Base-by-base conservation (phyloP, 345 rosid species). In the Mangifera indica region DNA sequence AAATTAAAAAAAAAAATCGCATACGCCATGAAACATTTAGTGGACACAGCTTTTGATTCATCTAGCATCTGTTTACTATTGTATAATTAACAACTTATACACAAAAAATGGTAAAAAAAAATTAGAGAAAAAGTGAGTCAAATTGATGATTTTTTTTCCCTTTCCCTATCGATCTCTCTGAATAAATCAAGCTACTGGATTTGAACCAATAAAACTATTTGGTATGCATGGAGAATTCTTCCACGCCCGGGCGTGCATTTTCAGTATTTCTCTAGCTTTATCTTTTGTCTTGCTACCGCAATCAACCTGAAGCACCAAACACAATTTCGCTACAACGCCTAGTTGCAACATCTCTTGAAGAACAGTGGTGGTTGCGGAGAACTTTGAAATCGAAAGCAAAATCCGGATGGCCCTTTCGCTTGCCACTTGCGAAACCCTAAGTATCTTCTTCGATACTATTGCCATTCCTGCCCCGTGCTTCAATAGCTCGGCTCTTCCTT, bases 401-500 rank as follows among this genome's bases (percentile, higher is more conserved):
- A 93, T 79, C 84, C 84, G 76, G 52, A 89, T 88, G 1, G 88
- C 92, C 74, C 84, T 87, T 54, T 88, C 91, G 45, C 81, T 91
- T 11, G 84, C 87, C 60, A 83, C 78, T 37, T 74, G 78, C 0
- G 98, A 89, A 71, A 91, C 83, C 83, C 92, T 83, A 21, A 91
- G 79, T 65, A 93, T 89, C 84, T 85, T 93, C 81, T 89, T 89
- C 7, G 88, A 85, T n/a, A 93, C 93, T 0, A 88, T 84, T 0
- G 96, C 97, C 13, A 93, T 49, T 55, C 91, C 92, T 4, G 90
- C 90, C 3, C 84, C 85, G 29, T 93, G 96, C 24, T 61, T 72
- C 61, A 91, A 67, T 55, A 91, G 78, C 79, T 86, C 87, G 9
- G 93, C 88, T 57, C 98, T 73, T 74, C 98, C 98, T 61, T 91